These are phyloP conservation scores for Phytophthora sojae DNA, from an alignment of 352 stramenopile species.

Conservation along the genomic window DNA sequence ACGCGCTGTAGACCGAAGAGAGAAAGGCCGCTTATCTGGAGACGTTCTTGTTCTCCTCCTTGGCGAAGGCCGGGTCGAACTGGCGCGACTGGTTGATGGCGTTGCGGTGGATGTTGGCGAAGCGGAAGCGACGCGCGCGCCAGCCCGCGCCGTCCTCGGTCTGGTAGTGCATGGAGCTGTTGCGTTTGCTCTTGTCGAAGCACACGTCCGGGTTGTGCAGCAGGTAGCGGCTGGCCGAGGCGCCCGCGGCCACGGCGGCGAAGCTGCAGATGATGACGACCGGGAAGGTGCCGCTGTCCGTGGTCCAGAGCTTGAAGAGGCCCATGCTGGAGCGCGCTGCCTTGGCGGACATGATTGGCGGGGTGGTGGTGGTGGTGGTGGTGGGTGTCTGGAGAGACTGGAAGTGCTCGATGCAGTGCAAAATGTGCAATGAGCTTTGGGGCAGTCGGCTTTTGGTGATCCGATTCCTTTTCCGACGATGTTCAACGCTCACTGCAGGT, in stretches of 20 bases:
- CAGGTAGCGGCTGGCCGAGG: constrained; percentile 40
- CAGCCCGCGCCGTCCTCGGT: constrained; percentile 40
- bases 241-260: constrained; percentile 36
- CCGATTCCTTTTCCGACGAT: constrained; percentile 5
- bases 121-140: constrained; percentile 54
- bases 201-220: constrained; percentile 46
- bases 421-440: constrained; percentile 23
- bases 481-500: not conserved
- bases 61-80: constrained; percentile 57
- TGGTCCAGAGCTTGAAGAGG: constrained; percentile 58
- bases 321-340: constrained; percentile 41
- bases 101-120: constrained; percentile 61
- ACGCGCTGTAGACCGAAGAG: no score
- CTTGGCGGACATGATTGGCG: constrained; percentile 33
- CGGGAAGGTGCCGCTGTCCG: constrained; percentile 55
- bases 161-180: constrained; percentile 46
- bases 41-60: constrained; percentile 61
- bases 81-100: constrained; percentile 72
- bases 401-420: not conserved
- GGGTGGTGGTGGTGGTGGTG: constrained; percentile 6
- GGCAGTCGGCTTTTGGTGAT: not conserved
- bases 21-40: constrained; percentile 19
- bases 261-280: constrained; percentile 50
- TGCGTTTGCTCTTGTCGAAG: constrained; percentile 51
- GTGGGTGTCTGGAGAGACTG: not conserved